A percentile compares a stretch with the other conserved stretches of the same genome.
These are phyloP conservation scores for Hordeum vulgare DNA, from an alignment of 176 grass and related monocot genomes.

Conservation along the genomic window MorexV3_pseudomolecules_assembly NC_058518.1:475083797-475084296, in stretches of 20 bases:
- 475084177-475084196: conserved; percentile 33
- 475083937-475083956: neutral
- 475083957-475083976: neutral
- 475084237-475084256: conserved; percentile 75
- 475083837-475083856: neutral
- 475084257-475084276: conserved; percentile 58
- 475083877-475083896: no score
- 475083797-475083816: no score
- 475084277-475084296: conserved; percentile 74
- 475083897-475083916: neutral
- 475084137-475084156: neutral
- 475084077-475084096: conserved; percentile 16
- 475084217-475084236: conserved; percentile 82
- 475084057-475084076: neutral
- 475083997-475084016: neutral
- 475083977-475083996: neutral
- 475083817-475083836: no score
- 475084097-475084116: conserved; percentile 6
- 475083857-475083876: neutral
- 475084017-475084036: neutral
- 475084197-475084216: conserved; percentile 53
- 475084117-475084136: conserved; percentile 10
- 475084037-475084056: neutral
- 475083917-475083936: neutral
- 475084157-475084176: conserved; percentile 32